Evolutionary conservation across 805 yeast species (phyloP).

Genomic region (Lachancea sp.): DNA sequence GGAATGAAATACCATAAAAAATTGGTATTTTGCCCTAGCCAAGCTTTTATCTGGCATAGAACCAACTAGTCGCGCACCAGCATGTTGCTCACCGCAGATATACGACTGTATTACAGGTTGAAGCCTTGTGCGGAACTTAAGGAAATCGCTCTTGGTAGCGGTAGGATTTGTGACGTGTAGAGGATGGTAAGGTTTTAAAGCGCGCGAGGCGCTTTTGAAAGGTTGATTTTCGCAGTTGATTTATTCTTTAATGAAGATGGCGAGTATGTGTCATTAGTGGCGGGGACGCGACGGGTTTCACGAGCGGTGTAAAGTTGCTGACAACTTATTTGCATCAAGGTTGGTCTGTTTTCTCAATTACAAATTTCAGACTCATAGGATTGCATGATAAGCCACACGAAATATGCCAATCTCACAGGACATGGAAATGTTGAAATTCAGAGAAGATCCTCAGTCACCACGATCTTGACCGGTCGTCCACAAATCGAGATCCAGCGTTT

Average conservation of each 20-base stretch:
- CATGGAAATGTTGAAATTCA: too few relatives aligned
- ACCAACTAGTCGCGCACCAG: not conserved
- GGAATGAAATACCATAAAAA: too few relatives aligned
- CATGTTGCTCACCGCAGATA: slow-evolving; percentile 38
- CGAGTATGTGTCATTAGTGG: slow-evolving; percentile 22
- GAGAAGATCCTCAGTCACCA: slow-evolving; percentile 62
- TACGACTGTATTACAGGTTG: slow-evolving; percentile 57
- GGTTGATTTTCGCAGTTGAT: too few relatives aligned
- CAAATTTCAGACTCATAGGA: too few relatives aligned
- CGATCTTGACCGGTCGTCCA: slow-evolving; percentile 83
- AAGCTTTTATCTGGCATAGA: too few relatives aligned
- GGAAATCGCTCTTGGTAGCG: too few relatives aligned
- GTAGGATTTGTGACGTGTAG: too few relatives aligned
- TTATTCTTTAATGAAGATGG: too few relatives aligned
- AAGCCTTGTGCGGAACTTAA: slow-evolving; percentile 38
- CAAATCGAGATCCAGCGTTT: slow-evolving; percentile 75
- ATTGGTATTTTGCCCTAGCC: too few relatives aligned
- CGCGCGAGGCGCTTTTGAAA: too few relatives aligned
- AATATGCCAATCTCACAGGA: slow-evolving; percentile 51
- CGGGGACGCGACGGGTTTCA: slow-evolving; percentile 9
- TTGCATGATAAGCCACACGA: slow-evolving; percentile 15
- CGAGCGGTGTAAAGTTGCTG: slow-evolving; percentile 14
- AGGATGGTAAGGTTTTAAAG: too few relatives aligned
- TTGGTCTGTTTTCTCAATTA: too few relatives aligned
- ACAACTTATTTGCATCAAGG: slow-evolving; percentile 19